Evolutionary conservation across 2,329 filamentous ascomycete species (phyloP), one percentile per base, ranked within the genome.

Genomic region (Leptographium lundbergii): DNA sequence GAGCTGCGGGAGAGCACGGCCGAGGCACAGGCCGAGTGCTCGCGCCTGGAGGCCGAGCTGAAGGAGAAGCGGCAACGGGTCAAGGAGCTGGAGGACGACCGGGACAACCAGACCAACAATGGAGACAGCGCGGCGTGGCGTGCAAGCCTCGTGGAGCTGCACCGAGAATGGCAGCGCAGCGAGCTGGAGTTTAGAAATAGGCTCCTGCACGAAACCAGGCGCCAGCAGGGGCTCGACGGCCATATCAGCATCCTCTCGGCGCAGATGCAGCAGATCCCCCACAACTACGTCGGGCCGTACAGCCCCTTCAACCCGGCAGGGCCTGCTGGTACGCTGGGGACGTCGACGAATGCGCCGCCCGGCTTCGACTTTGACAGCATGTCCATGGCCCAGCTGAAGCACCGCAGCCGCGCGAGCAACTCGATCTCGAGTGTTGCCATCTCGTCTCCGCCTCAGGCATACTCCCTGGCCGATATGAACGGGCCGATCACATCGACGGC

Each of bases 51-150:
- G 69, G 80, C 87, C 10, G 85, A 89, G 62, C 78, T 94, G 32
- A 86, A 84, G 64, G 80, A 88, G 61, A 88, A 86, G 65, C 81
- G 83, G n/a, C 75, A 76, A 27, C 81, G 86, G 63, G 81, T 92
- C 63, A 89, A 89, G 68, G 80, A 85, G 57, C 77, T 91, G 29
- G 89, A 94, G 68, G 83, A 85, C 60, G 81, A 86, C 63, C 75
- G 84, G 56, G 86, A 86, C 69, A 81, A 79, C 59, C 76, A 83
- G 14, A 79, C 81, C 2, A 84, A 80, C 19, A 80, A 76, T n/a
- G 78, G 84, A 59, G 78, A 82, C 53, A 82, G 84, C 45, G 80
- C 83, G 17, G 77, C 76, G 61, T 79, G 75, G 76, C 74, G 75
- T 57, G 75, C 79, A 57, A 74, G 72, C 58, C 77, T 83, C 56